Conservation (phyloP, 1,139 yeast genomes). For the Hansenula sp. region DNA sequence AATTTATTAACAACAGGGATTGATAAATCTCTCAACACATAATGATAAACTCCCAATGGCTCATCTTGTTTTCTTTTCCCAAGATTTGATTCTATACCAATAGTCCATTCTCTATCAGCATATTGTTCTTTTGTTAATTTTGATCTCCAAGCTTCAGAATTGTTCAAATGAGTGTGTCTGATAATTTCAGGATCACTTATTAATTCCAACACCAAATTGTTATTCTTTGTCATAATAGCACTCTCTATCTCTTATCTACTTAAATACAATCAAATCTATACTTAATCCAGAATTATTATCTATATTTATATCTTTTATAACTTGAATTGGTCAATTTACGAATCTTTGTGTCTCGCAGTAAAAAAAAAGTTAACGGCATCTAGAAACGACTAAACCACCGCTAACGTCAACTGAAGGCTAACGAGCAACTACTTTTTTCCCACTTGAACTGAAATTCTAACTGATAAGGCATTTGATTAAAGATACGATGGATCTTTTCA, state of each 20-base stretch:
- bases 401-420: constrained; percentile 18
- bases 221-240: not conserved
- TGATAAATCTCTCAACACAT: constrained; percentile 27
- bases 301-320: too few relatives aligned
- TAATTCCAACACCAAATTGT: not conserved
- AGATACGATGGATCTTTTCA: too few relatives aligned
- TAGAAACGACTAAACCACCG: constrained; percentile 10
- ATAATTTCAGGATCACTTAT: constrained; percentile 36
- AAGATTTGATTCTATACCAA: constrained; percentile 28
- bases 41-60: constrained; percentile 30
- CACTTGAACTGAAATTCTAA: too few relatives aligned
- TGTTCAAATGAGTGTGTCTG: constrained; percentile 40
- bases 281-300: too few relatives aligned
- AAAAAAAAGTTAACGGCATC: constrained; percentile 11
- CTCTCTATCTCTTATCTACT: too few relatives aligned
- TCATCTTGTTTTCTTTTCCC: constrained; percentile 19
- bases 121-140: constrained; percentile 46
- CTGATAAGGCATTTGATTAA: too few relatives aligned
- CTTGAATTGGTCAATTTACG: too few relatives aligned
- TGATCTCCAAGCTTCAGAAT: constrained; percentile 51
- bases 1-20: constrained; percentile 20
- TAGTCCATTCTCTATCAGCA: constrained; percentile 42
- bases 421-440: not conserved
- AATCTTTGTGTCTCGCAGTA: too few relatives aligned
- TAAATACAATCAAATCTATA: too few relatives aligned